These are phyloP conservation scores for Dichomitus squalens DNA, from an alignment of 1,284 basidiomycete species.

Conservation along the genomic window DNA sequence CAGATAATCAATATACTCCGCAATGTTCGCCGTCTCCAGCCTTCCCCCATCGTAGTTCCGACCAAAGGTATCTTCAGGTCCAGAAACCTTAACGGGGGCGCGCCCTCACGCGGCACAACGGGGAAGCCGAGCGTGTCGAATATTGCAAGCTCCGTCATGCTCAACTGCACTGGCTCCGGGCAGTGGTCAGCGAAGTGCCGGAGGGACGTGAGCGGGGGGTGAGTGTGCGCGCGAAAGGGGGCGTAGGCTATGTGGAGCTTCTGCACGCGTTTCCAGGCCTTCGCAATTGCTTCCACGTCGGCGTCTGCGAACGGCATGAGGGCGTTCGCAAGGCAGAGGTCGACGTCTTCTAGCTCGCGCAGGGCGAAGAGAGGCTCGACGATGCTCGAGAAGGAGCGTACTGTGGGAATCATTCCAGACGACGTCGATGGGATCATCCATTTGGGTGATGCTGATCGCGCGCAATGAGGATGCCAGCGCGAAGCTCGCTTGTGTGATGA, in stretches of 20 bases:
- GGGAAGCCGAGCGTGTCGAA: background rate
- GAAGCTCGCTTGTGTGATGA: constrained; percentile 5
- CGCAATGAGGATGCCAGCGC: constrained; percentile 8
- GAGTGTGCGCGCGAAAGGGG: background rate
- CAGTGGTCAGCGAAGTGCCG: constrained; percentile 16
- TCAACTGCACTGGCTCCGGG: constrained; percentile 8
- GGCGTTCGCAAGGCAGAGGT: constrained; percentile 2
- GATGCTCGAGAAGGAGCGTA: background rate
- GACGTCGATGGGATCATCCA: background rate
- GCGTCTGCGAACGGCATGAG: constrained; percentile 1
- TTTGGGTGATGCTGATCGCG: constrained; percentile 1
- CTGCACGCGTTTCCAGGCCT: no score
- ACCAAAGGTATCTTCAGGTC: constrained; percentile 11
- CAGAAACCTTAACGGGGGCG: constrained; percentile 9
- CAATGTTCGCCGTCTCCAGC: constrained; percentile 3
- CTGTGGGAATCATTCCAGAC: background rate
- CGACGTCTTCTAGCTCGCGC: constrained; percentile 7
- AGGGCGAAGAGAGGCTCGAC: constrained; percentile 9
- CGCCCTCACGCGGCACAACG: background rate
- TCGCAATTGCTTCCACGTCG: constrained; percentile 11
- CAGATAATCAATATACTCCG: constrained; percentile 14
- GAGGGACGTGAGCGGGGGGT: constrained; percentile 10
- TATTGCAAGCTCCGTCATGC: constrained; percentile 12
- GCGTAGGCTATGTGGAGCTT: constrained; percentile 8
- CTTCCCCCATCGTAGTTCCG: background rate